Evolutionary conservation across 495 filamentous ascomycete genomes (phyloP).

Genomic region (Chaetomidium leptoderma): DNA sequence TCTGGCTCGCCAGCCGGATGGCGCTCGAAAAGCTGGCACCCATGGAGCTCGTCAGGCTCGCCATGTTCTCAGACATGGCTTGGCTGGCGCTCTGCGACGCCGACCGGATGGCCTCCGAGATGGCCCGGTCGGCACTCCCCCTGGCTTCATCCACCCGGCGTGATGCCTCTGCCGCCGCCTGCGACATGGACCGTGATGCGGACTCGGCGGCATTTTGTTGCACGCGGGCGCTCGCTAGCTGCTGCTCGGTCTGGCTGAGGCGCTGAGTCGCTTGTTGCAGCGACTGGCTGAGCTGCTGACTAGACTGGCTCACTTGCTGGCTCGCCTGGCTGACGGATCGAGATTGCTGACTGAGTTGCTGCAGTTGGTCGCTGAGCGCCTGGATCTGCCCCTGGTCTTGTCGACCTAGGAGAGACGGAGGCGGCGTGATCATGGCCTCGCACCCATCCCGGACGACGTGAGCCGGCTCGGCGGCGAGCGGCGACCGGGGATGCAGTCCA

Average conservation of each 20-base stretch:
- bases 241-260: slow-evolving; percentile 26
- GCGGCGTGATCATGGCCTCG: slow-evolving; percentile 21
- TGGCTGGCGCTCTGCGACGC: slow-evolving; percentile 21
- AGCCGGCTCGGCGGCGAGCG: slow-evolving; percentile 11
- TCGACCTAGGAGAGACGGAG: slow-evolving; percentile 22
- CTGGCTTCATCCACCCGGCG: slow-evolving; percentile 17
- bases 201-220: slow-evolving; percentile 20
- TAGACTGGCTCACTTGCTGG: slow-evolving; percentile 38
- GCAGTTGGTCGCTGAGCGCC: slow-evolving; percentile 37
- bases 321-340: slow-evolving; percentile 36
- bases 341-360: slow-evolving; percentile 26
- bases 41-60: slow-evolving; percentile 17
- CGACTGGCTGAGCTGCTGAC: slow-evolving; percentile 36
- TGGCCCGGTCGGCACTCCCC: slow-evolving; percentile 21
- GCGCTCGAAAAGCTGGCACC: slow-evolving; percentile 31
- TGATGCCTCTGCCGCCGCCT: slow-evolving; percentile 22
- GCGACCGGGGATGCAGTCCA: not conserved
- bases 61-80: slow-evolving; percentile 23
- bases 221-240: slow-evolving; percentile 20
- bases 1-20: slow-evolving; percentile 32
- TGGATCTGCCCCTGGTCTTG: slow-evolving; percentile 42
- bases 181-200: slow-evolving; percentile 24
- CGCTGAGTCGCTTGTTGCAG: slow-evolving; percentile 27
- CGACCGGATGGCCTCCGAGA: slow-evolving; percentile 11
- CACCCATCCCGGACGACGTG: slow-evolving; percentile 12